A percentile compares a stretch with the other conserved stretches of the same genome.
Evolutionary conservation across 2,329 filamentous ascomycete species (phyloP).

Genomic region (Simplicillium sp.): DNA sequence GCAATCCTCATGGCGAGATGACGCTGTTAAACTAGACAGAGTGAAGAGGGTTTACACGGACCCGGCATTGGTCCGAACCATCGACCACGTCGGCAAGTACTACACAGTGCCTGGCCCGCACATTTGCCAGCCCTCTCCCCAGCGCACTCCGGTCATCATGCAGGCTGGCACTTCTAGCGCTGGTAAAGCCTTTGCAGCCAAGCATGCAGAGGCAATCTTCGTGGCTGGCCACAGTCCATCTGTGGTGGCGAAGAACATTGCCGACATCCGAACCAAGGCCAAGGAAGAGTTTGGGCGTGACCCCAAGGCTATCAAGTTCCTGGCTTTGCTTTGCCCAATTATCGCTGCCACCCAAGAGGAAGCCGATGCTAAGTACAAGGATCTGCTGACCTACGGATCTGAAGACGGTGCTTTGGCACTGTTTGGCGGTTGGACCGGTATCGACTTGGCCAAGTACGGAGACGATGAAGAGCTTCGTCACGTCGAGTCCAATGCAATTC

Average conservation of each 20-base stretch:
- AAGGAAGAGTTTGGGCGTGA: conserved; percentile 39
- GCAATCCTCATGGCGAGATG: conserved; percentile 46
- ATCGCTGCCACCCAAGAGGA: conserved; percentile 51
- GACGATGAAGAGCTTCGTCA: conserved; percentile 55
- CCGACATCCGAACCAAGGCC: conserved; percentile 45
- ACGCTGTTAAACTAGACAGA: conserved; percentile 48
- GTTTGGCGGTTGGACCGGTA: conserved; percentile 60
- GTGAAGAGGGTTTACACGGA: conserved; percentile 37
- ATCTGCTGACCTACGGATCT: conserved; percentile 45
- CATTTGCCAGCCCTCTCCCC: conserved; percentile 50
- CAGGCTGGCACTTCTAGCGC: conserved; percentile 55
- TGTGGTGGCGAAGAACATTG: conserved; percentile 44
- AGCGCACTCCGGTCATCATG: conserved; percentile 54
- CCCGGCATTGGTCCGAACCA: conserved; percentile 42
- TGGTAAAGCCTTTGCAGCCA: conserved; percentile 50
- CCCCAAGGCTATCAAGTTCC: conserved; percentile 46
- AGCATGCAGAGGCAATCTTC: conserved; percentile 57
- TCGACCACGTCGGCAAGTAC: conserved; percentile 53
- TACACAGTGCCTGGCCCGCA: conserved; percentile 50
- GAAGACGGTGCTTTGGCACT: conserved; percentile 54
- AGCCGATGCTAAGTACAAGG: conserved; percentile 37
- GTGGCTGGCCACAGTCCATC: conserved; percentile 47
- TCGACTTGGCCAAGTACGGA: conserved; percentile 49
- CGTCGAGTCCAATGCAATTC: conserved; percentile 52
- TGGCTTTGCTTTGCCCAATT: conserved; percentile 49